A percentile compares a stretch with the other conserved stretches of the same genome.
Conservation (phyloP, 2,329 filamentous ascomycete genomes). For the Chaetothyriales sp. region DNA sequence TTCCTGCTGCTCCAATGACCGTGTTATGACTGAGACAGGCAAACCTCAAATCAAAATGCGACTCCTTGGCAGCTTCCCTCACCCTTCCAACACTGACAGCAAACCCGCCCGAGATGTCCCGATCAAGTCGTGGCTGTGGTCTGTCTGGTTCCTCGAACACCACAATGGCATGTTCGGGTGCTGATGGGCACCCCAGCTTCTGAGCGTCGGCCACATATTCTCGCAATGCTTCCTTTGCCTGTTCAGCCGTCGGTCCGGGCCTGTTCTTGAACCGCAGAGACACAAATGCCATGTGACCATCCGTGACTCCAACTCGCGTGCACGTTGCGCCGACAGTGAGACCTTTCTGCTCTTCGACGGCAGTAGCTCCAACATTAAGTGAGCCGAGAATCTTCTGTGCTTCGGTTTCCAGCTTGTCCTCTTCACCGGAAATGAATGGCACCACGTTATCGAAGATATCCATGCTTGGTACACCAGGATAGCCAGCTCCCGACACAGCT, state of each 20-base stretch:
- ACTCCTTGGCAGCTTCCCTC: conserved; percentile 63
- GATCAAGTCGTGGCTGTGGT: conserved; percentile 80
- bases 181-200: conserved; percentile 71
- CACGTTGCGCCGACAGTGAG: conserved; percentile 76
- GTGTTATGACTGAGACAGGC: conserved; percentile 84
- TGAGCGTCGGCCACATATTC: conserved; percentile 73
- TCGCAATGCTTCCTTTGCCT: conserved; percentile 66
- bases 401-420: conserved; percentile 91
- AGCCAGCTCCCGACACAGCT: conserved; percentile 79
- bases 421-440: conserved; percentile 83
- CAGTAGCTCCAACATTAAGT: conserved; percentile 57
- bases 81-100: conserved; percentile 82
- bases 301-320: conserved; percentile 86
- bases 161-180: conserved; percentile 65
- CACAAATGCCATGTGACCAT: conserved; percentile 92
- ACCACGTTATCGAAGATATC: conserved; percentile 94
- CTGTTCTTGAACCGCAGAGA: conserved; percentile 67
- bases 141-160: conserved; percentile 84
- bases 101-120: conserved; percentile 73
- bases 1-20: conserved; percentile 90
- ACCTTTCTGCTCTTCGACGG: conserved; percentile 59
- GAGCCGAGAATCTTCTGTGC: conserved; percentile 83
- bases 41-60: conserved; percentile 90
- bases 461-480: conserved; percentile 63
- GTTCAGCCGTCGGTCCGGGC: conserved; percentile 58